Evolutionary conservation across 1,284 basidiomycete genomes (phyloP), one percentile per base, ranked within the genome.

Genomic region (Trichosporon ovoides): DNA sequence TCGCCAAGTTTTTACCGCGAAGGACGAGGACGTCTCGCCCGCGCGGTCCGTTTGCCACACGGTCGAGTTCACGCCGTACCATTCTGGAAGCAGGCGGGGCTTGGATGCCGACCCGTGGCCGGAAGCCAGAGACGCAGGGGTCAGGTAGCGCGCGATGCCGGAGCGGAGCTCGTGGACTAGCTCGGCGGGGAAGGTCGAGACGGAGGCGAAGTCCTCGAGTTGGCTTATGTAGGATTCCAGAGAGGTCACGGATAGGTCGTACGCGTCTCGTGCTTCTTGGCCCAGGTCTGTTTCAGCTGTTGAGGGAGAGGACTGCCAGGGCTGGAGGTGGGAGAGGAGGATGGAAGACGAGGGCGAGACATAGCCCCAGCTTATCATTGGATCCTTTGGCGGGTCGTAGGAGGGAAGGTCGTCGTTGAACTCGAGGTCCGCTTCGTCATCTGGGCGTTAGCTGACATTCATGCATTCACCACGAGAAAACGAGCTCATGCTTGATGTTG

Each of bases 1-100:
- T 36, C 51, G 64, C 77, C 77, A 78, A 5, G 53, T 66, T 36
- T n/a, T 36, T 1, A 75, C 68, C 7, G 64, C 60, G 1, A 31
- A 43, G 5, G 46, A 52, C 12, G 64, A 43, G 19, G 19, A 56
- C 2, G 60, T 33, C 5, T 46, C 38, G 13, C 53, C 52, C 50
- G 71, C 61, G 57, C 73, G 75, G 53, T 72, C 76, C 56, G 76
- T 77, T 68, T 77, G 75, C 75, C 75, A 78, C 4, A 78, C 63
- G 13, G 68, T 68, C 31, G 31, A 28, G 9, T 69, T 67, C 70
- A 68, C 67, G 18, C 22, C 53, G 16, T 57, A 54, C 54, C 56
- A 58, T 7, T 24, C 46, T 18, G 13, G 20, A 18, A 38, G 14
- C 37, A 14, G 16, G 11, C 37, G 37, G 12, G 16, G n/a, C n/a